These are phyloP conservation scores for Buxus sempervirens DNA, from an alignment of 164 flowering plant genomes.

Conservation along the genomic window DNA sequence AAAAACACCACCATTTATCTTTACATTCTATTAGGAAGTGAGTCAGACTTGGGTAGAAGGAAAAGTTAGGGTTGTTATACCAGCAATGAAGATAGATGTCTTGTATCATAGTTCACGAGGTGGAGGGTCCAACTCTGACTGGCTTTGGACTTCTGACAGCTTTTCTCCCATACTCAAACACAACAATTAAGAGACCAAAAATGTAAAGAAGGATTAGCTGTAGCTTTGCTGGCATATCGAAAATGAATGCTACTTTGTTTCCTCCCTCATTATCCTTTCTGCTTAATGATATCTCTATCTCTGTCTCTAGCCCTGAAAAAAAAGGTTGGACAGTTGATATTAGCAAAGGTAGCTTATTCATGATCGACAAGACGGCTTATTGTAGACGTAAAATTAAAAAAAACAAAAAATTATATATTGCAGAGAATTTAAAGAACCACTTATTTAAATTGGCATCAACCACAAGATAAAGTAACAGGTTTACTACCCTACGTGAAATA, in stretches of 20 bases:
- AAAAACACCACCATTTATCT: too few relatives aligned
- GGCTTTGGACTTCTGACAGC: slow-evolving; percentile 16
- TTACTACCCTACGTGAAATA: too few relatives aligned
- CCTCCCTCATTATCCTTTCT: slow-evolving; percentile 10
- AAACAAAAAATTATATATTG: too few relatives aligned
- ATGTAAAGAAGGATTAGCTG: slow-evolving; percentile 22
- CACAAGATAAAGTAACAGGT: too few relatives aligned
- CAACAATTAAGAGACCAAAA: slow-evolving; percentile 24
- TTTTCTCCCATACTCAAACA: slow-evolving; percentile 19
- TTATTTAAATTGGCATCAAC: too few relatives aligned
- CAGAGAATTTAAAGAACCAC: too few relatives aligned
- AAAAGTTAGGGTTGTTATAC: not conserved
- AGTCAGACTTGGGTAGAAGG: not conserved
- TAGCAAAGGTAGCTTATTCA: not conserved
- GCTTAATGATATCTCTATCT: slow-evolving; percentile 4
- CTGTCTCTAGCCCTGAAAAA: slow-evolving; percentile 15
- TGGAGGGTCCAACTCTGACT: slow-evolving; percentile 23
- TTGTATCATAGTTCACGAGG: slow-evolving; percentile 15
- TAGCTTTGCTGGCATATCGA: slow-evolving; percentile 18
- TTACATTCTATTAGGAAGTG: not conserved
- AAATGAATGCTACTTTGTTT: slow-evolving; percentile 1
- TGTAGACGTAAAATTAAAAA: too few relatives aligned
- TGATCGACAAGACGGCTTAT: not conserved
- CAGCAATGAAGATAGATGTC: not conserved
- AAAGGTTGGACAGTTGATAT: not conserved